Evolutionary conservation across 331 rosid genomes (phyloP).

Genomic region (Cydonia oblonga): DNA sequence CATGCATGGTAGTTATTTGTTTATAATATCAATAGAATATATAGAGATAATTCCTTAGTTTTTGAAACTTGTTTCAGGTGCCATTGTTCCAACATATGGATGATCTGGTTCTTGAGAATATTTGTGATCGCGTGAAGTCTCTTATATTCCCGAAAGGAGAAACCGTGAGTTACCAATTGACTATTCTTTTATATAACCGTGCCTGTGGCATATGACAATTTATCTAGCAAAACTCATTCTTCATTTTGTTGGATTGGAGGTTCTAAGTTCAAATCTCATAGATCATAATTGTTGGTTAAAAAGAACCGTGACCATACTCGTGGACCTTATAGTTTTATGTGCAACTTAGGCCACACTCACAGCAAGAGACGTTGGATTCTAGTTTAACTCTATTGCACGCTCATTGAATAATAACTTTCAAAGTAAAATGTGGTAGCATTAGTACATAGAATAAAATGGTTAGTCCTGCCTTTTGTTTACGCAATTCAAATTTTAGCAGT

Average conservation of each 20-base stretch:
- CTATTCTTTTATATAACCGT: not conserved
- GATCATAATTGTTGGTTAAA: too few relatives aligned
- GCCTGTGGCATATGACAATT: not conserved
- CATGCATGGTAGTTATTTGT: too few relatives aligned
- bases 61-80: slow-evolving; percentile 32
- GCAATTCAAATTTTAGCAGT: not conserved
- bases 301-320: not conserved
- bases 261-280: not conserved
- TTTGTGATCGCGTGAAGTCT: slow-evolving; percentile 88
- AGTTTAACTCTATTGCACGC: not conserved
- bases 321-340: not conserved
- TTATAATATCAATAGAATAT: too few relatives aligned
- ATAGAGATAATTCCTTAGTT: too few relatives aligned
- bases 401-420: not conserved
- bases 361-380: not conserved
- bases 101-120: slow-evolving; percentile 78
- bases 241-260: not conserved
- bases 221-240: not conserved
- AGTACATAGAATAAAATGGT: not conserved
- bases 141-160: slow-evolving; percentile 89
- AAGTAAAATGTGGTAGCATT: not conserved
- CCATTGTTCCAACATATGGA: slow-evolving; percentile 96
- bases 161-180: slow-evolving; percentile 45
- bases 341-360: not conserved
- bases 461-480: not conserved